Evolutionary conservation across 345 rosid genomes (phyloP), one percentile per base, ranked within the genome.

Genomic region (Hibiscus trionum): DNA sequence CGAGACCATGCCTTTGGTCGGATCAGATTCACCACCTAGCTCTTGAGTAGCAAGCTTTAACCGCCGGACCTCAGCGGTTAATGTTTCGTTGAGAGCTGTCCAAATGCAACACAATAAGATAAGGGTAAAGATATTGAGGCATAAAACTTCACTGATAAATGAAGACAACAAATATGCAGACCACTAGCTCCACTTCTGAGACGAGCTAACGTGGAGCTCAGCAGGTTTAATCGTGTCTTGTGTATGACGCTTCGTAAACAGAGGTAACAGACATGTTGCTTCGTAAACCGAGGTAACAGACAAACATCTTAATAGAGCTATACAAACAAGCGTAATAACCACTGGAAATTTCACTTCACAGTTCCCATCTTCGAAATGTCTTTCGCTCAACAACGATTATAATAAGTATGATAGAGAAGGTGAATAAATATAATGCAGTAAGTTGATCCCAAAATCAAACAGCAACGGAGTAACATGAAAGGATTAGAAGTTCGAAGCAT

Each of bases 81-180:
- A 74, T 27, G 90, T 84, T 65, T 88, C 87, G 8, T 80, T 85
- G 27, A 89, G 87, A 56, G 85, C 97, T 91, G 85, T 78, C 73
- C 44, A 3, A 73, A 39, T 10, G n/a, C 17, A 67, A 62, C 44
- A 68, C 31, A 66, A 49, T 31, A 9, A n/a, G 10, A 3, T 15
- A 37, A 14, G n/a, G 10, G 46, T 6, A 1, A 6, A 16, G 61
- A 9, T 58, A 24, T 9, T 24, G 31, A 21, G 19, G 31, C 31
- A 19, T 21, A 19, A 17, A 39, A 19, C 19, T 62, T 65, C 52
- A 65, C 1, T 3, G 8, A 42, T 42, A 26, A 64, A 64, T 11
- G 0, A 64, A 15, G 31, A 21, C 16, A 15, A 39, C 6, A 19
- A 39, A 37, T 5, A 39, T 19, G n/a, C 53, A 47, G 9, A 17